Evolutionary conservation across 495 filamentous ascomycete genomes (phyloP), one percentile per base, ranked within the genome.

Genomic region (Aspergillus bertholletiae): DNA sequence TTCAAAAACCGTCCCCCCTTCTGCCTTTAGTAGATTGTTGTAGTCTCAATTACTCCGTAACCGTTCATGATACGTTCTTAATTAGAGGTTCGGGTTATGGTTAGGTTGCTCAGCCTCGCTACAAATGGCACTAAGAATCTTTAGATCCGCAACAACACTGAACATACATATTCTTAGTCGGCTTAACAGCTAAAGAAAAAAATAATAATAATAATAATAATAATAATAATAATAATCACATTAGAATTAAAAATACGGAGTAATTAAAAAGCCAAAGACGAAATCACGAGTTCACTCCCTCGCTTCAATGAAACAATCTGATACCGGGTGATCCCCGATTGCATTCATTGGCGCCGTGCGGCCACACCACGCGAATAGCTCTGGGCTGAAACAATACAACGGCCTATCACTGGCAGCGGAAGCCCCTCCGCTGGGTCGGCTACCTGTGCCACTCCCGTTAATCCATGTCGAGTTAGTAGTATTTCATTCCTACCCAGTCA

Each of bases 261-360:
- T 4, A 8, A 8, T n/a, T n/a, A 28, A 28, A 12, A 34, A 34
- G 12, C 7, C 2, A 12, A 34, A 13, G 13, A 2, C 7, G 13
- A 40, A 43, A 12, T 22, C 39, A 43, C 22, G 18, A 43, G 18
- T 47, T 32, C 45, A 30, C 45, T 47, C 45, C 24, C 45, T 47
- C 28, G 26, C 45, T 27, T 47, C 28, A 20, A 47, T 47, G 23
- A 47, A 47, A 47, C 45, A 47, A 47, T 47, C 15, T 8, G 44
- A 27, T 27, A 23, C 21, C 23, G 44, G 44, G 26, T n/a, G 12
- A 46, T 40, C 37, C 37, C 18, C 7, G 37, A 40, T 13, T 40
- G 37, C 37, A 40, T 6, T 43, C 18, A 43, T 43, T 43, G 18
- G 39, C 11, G 18, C 39, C 3, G 18, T 43, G 39, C 21, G 39